Conservation (phyloP, 306 rosid genomes). For the Prunus kanzakura region DNA sequence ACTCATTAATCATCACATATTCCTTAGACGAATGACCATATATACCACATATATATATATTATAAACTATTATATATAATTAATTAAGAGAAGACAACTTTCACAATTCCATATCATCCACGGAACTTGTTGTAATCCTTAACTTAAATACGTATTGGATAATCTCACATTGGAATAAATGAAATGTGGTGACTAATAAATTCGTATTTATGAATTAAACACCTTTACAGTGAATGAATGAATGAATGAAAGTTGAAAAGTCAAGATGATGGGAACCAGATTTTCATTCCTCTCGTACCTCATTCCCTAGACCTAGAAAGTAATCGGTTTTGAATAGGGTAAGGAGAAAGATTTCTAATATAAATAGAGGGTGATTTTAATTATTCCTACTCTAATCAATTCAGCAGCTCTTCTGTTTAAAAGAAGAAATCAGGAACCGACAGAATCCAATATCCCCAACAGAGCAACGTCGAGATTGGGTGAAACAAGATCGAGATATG, state of each 20-base stretch:
- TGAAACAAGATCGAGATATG: background rate
- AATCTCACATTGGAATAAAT: too few relatives aligned
- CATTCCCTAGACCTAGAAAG: background rate
- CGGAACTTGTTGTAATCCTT: too few relatives aligned
- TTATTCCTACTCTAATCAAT: too few relatives aligned
- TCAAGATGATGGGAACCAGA: slow-evolving; percentile 13
- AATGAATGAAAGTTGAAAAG: background rate
- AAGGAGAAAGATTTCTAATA: too few relatives aligned
- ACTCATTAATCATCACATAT: background rate
- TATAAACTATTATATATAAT: background rate
- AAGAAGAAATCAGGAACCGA: background rate
- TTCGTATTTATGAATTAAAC: background rate
- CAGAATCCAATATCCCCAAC: background rate
- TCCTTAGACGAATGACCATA: background rate
- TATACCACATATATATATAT: too few relatives aligned
- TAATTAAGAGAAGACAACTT: too few relatives aligned
- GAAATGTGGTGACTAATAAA: background rate
- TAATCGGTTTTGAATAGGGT: too few relatives aligned
- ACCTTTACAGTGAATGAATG: background rate
- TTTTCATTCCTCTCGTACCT: background rate
- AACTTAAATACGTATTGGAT: too few relatives aligned
- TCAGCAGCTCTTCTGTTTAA: too few relatives aligned
- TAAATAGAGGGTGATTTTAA: too few relatives aligned
- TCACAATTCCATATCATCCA: too few relatives aligned
- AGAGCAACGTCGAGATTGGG: background rate